Base-by-base conservation (phyloP, 2,329 filamentous ascomycete species). In the Whalleya microplaca region DNA sequence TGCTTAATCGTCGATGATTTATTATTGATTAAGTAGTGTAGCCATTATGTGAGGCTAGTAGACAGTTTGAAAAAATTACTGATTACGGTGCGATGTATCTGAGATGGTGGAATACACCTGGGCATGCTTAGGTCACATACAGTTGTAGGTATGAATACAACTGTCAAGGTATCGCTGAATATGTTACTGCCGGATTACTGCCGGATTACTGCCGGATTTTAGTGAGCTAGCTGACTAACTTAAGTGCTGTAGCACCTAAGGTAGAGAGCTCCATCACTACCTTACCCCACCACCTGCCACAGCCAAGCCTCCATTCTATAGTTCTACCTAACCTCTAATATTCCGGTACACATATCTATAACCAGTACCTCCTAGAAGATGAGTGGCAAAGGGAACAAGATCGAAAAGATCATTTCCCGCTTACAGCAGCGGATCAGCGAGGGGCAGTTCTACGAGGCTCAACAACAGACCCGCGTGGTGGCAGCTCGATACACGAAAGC, bases 381-480 rank as follows among this genome's bases (percentile, higher is more conserved):
- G 70, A 63, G 66, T 50, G 57, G 62, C 55, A 75, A 72, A 54
- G 67, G 67, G 64, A 75, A 78, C 72, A 80, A 81, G 71, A 81
- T 82, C 70, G 76, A 79, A 53, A 80, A 80, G 71, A 86, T 86
- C 73, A 84, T 86, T 66, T 72, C 80, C 55, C 81, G 84, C 21
- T 87, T 97, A 73, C 90, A 94, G 77, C 82, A 90, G 75, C 94
- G 92, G 75, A 96, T 96, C 75, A 82, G 86, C 65, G 92, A 96
- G 75, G 94, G 93, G 69, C 89, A 95, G 73, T 97, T 86, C 82
- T 99, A 99, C 80, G 95, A 99, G 83, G 95, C 95, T 56, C 94
- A 98, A 78, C 95, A 99, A 76, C 95, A 99, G 80, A 91, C 96
- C 64, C 92, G 95, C 61, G 93, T 97, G 52, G 94, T 97, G 66